phyloP scores from a whole-genome alignment of 805 yeast species.

The Candida railenensis region DNA sequence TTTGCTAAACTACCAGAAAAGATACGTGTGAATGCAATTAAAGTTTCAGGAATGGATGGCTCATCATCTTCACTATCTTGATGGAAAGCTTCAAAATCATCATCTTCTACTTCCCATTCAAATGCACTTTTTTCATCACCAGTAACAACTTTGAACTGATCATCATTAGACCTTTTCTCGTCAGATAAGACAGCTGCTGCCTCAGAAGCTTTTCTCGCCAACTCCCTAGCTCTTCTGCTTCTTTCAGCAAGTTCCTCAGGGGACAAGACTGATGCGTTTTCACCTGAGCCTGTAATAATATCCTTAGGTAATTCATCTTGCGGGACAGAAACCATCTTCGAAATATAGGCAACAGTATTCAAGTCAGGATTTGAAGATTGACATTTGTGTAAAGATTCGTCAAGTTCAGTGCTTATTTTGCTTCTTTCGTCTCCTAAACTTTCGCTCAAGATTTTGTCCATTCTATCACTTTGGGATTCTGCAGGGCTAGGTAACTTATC shows the following conservation, averaged over 20 bases:
- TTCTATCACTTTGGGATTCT: constrained; percentile 69
- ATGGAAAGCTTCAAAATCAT: constrained; percentile 22
- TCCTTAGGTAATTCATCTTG: constrained; percentile 72
- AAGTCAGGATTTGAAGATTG: constrained; percentile 57
- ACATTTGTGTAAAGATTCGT: constrained; percentile 62
- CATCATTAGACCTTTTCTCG: constrained; percentile 17
- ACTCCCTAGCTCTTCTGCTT: constrained; percentile 61
- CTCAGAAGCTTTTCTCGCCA: constrained; percentile 69
- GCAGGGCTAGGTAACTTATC: constrained; percentile 84
- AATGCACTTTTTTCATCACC: constrained; percentile 33
- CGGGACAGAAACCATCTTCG: constrained; percentile 87
- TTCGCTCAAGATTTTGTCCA: constrained; percentile 60
- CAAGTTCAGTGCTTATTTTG: constrained; percentile 39
- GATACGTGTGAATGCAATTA: constrained; percentile 86
- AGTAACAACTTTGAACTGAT: constrained; percentile 24
- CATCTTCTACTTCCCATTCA: constrained; percentile 51
- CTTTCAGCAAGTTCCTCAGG: constrained; percentile 62
- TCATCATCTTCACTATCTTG: constrained; percentile 45
- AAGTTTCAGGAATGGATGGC: constrained; percentile 54
- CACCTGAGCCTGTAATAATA: constrained; percentile 28
- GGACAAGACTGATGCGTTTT: constrained; percentile 22
- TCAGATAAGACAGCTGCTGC: constrained; percentile 21
- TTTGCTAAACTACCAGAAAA: constrained; percentile 78
- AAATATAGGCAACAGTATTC: constrained; percentile 69
- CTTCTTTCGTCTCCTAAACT: constrained; percentile 36